Evolutionary conservation across 176 grass and related monocot species (phyloP).

Genomic region (Juncus effusus): DNA sequence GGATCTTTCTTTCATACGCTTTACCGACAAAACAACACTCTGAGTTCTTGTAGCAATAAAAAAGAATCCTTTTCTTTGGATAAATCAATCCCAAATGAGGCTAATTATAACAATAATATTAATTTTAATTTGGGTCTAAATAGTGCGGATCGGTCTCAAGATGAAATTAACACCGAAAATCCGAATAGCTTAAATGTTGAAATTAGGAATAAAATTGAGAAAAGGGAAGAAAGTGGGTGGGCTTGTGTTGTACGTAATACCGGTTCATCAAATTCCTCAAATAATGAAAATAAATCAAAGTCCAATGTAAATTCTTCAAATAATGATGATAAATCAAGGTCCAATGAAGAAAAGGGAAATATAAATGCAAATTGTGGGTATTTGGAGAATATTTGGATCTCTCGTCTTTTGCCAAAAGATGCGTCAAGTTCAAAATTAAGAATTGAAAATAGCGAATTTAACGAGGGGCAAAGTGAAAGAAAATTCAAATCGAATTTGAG

Average conservation of each 20-base stretch:
- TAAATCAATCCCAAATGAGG: constrained; percentile 7
- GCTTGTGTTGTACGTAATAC: background rate
- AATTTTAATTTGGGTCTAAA: background rate
- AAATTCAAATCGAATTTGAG: constrained; percentile 48
- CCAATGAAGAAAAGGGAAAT: constrained; percentile 40
- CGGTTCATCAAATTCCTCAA: background rate
- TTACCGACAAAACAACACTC: constrained; percentile 48
- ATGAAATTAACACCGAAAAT: constrained; percentile 26
- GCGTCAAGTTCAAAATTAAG: constrained; percentile 41
- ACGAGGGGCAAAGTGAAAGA: constrained; percentile 30
- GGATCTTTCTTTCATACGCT: constrained; percentile 65
- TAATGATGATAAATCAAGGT: constrained; percentile 31
- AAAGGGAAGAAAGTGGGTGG: constrained; percentile 4
- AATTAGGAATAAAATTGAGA: background rate
- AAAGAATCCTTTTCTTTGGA: constrained; percentile 37
- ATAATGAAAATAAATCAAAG: constrained; percentile 27
- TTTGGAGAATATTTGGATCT: constrained; percentile 68
- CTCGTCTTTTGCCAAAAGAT: constrained; percentile 67
- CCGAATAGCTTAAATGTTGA: background rate
- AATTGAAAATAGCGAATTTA: constrained; percentile 33
- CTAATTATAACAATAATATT: constrained; percentile 6
- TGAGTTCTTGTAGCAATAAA: constrained; percentile 36
- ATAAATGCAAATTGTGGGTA: constrained; percentile 24
- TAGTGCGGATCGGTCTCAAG: constrained; percentile 11
- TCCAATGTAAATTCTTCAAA: constrained; percentile 21